Conservation (phyloP, 768 basidiomycete species). For the Lentinus tigrinus region DNA sequence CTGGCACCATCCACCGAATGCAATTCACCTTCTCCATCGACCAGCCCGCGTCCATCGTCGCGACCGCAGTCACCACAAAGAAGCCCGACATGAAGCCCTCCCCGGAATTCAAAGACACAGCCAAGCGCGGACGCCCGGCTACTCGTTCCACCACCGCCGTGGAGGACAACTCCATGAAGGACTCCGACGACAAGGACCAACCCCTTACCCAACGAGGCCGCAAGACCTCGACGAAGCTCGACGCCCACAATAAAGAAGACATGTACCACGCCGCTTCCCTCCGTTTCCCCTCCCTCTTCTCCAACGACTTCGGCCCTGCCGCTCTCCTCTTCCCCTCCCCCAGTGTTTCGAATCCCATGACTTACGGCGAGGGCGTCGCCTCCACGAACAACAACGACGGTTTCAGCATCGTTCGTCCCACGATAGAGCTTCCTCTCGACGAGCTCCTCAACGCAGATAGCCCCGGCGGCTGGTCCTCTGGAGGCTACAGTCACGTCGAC, state of each 20-base stretch:
- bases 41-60: slow-evolving; percentile 45
- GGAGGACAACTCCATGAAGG: slow-evolving; percentile 24
- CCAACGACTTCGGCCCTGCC: slow-evolving; percentile 72
- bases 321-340: slow-evolving; percentile 70
- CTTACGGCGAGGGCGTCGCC: slow-evolving; percentile 74
- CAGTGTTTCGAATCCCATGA: slow-evolving; percentile 64
- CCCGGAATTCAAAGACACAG: slow-evolving; percentile 57
- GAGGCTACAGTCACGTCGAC: slow-evolving; percentile 13
- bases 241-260: slow-evolving; percentile 18
- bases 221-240: slow-evolving; percentile 22
- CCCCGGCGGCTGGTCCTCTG: slow-evolving; percentile 30
- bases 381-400: slow-evolving; percentile 43
- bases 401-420: slow-evolving; percentile 69
- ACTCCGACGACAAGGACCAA: slow-evolving; percentile 34
- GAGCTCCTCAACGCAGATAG: slow-evolving; percentile 62
- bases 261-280: slow-evolving; percentile 40
- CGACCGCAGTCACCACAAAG: slow-evolving; percentile 46
- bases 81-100: slow-evolving; percentile 71
- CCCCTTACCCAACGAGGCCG: slow-evolving; percentile 36
- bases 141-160: slow-evolving; percentile 37
- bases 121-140: slow-evolving; percentile 38
- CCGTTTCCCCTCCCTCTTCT: slow-evolving; percentile 74
- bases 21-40: slow-evolving; percentile 89
- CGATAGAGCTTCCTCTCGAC: slow-evolving; percentile 85
- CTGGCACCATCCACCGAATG: slow-evolving; percentile 82